Percentiles rank a stretch among this genome's conserved stretches.
Conservation (phyloP, 768 basidiomycete species). For the Solioccasus polychromus region DNA sequence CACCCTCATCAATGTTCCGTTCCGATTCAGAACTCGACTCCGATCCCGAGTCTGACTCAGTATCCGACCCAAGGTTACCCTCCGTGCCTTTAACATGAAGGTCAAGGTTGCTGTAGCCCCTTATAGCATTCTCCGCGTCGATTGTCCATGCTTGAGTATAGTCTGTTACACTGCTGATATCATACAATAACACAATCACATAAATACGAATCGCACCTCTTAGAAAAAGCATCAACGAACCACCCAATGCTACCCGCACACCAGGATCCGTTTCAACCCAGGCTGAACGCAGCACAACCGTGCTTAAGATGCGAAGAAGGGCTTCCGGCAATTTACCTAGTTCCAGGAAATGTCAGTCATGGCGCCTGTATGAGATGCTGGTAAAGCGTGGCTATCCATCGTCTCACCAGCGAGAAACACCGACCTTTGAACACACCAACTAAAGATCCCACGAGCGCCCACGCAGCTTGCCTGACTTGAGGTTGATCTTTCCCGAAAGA, state of each 20-base stretch:
- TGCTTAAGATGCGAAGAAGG: slow-evolving; percentile 48
- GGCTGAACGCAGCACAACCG: slow-evolving; percentile 61
- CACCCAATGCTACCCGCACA: slow-evolving; percentile 69
- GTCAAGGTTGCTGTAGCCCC: slow-evolving; percentile 30
- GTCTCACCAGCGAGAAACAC: neutral
- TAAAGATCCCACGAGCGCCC: slow-evolving; percentile 51
- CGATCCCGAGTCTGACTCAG: slow-evolving; percentile 29
- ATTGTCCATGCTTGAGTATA: slow-evolving; percentile 62
- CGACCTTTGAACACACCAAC: slow-evolving; percentile 47
- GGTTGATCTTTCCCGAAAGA: slow-evolving; percentile 63
- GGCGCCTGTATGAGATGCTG: no score
- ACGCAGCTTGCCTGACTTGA: slow-evolving; percentile 67
- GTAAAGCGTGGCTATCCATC: no score
- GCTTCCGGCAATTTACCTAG: slow-evolving; percentile 24
- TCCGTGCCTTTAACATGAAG: slow-evolving; percentile 13
- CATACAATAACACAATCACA: neutral
- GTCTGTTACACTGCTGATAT: slow-evolving; percentile 37
- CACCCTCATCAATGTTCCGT: slow-evolving; percentile 33
- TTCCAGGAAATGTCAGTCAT: slow-evolving; percentile 2
- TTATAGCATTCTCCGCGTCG: slow-evolving; percentile 15
- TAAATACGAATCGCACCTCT: slow-evolving; percentile 44
- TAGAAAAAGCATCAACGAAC: slow-evolving; percentile 67
- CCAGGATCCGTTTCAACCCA: slow-evolving; percentile 68
- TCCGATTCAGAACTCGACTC: slow-evolving; percentile 13
- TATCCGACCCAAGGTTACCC: slow-evolving; percentile 34